phyloP scores from a whole-genome alignment of 2,329 filamentous ascomycete genomes.

The Fusarium sp. region DNA sequence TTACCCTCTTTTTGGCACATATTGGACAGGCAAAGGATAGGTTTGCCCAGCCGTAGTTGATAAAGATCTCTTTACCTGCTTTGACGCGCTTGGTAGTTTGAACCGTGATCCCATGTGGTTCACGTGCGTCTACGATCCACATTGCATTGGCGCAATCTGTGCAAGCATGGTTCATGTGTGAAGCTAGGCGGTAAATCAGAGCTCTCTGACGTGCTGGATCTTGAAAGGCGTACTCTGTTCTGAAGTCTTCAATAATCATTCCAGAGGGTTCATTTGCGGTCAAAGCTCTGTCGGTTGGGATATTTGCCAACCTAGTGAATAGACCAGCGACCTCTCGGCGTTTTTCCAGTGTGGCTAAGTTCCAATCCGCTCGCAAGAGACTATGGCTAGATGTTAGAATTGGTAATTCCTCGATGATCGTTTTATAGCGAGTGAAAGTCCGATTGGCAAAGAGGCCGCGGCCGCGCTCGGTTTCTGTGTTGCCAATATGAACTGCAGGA shows the following conservation, averaged over 20 bases:
- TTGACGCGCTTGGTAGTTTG: slow-evolving; percentile 33
- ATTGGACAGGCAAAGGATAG: slow-evolving; percentile 47
- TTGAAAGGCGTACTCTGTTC: slow-evolving; percentile 45
- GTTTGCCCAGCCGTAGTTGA: slow-evolving; percentile 52
- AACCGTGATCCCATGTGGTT: slow-evolving; percentile 39
- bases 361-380: slow-evolving; percentile 33
- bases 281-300: slow-evolving; percentile 10
- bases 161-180: slow-evolving; percentile 54
- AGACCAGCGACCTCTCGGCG: slow-evolving; percentile 1
- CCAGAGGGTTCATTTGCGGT: background rate
- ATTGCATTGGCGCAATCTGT: slow-evolving; percentile 46
- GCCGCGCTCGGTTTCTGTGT: slow-evolving; percentile 11
- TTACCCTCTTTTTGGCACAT: slow-evolving; percentile 21
- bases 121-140: slow-evolving; percentile 9
- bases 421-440: slow-evolving; percentile 11
- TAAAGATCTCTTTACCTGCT: slow-evolving; percentile 52
- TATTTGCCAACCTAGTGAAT: slow-evolving; percentile 28
- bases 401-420: slow-evolving; percentile 39
- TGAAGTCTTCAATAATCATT: background rate
- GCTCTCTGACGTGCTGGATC: slow-evolving; percentile 14
- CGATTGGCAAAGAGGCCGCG: slow-evolving; percentile 40
- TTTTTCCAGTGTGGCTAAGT: background rate
- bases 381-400: slow-evolving; percentile 25
- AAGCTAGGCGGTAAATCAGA: slow-evolving; percentile 40
- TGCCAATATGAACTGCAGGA: slow-evolving; percentile 10